These are phyloP conservation scores for Puya raimondii DNA, from an alignment of 176 grass and related monocot genomes.

Conservation along the genomic window DNA sequence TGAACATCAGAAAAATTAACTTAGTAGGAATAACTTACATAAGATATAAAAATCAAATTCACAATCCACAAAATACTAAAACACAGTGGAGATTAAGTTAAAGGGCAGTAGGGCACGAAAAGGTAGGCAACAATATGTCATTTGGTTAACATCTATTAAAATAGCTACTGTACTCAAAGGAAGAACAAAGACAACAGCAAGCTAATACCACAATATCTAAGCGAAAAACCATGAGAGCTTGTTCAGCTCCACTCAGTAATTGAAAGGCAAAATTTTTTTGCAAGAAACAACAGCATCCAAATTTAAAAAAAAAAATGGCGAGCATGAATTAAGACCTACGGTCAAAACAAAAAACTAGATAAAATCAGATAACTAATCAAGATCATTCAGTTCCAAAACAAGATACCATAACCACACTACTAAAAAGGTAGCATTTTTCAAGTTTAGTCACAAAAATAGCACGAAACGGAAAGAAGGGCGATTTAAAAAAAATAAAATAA, in stretches of 20 bases:
- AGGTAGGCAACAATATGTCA: not conserved
- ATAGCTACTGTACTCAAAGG: not conserved
- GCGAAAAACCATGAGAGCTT: no score
- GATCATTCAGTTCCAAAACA: not conserved
- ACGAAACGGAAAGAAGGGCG: not conserved
- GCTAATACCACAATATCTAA: no score
- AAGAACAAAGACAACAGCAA: not conserved
- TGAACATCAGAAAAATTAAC: not conserved
- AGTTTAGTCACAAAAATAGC: not conserved
- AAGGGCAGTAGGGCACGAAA: not conserved
- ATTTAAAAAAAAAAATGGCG: not conserved
- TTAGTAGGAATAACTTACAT: not conserved
- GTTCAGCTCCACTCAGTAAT: no score
- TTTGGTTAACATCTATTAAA: not conserved
- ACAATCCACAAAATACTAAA: not conserved
- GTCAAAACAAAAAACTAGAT: no score
- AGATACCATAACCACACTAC: constrained; percentile 1
- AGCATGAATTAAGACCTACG: no score
- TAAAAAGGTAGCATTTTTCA: no score
- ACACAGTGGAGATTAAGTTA: not conserved
- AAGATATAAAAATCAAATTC: not conserved
- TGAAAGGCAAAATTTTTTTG: no score
- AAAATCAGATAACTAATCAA: no score
- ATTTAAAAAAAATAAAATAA: not conserved
- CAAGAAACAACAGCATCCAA: not conserved